Base-by-base conservation (phyloP, 2,329 filamentous ascomycete species). In the Stromatinia cepivora region DNA sequence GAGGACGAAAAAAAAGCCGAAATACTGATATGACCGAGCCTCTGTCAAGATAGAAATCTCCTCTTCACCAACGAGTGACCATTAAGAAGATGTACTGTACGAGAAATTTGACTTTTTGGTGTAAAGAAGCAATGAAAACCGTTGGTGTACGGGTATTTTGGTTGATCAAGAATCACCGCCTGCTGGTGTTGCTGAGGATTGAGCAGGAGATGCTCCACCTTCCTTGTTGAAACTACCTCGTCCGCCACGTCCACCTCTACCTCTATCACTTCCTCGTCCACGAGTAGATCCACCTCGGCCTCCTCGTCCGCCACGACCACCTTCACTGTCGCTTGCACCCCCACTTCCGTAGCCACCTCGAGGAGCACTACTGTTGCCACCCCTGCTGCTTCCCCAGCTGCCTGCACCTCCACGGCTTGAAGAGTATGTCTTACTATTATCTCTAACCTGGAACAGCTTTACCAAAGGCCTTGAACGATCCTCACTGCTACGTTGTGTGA, bases 271-370 rank as follows among this genome's bases (percentile, higher is more conserved):
- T 70, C 86, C 83, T 71, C 85, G 81, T 71, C 84, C 82, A 72
- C 86, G 82, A 71, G 86, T 83, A 69, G 86, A 81, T 68, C 83
- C 82, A 69, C 84, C 90, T 77, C 89, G 90, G 68, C 81, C 81
- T 73, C 86, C 82, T 75, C 86, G 83, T 28, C 82, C 82, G 50
- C 83, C 83, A 59, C 85, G 84, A 39, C 85, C 85, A 67, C 86
- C 85, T 71, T 87, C 85, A 70, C 92, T 90, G 72, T 93, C 92
- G 74, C 90, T 92, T 71, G 90, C 94, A 70, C 92, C 92, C 68
- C 91, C 92, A 77, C 93, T 96, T 75, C 92, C 90, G 82, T 97
- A 97, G 70, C 92, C 93, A 75, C 90, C 91, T 69, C 86, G 86
- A 59, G 77, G 74, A 65, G 81, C 80, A 63, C 81, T 80, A 73